Base-by-base conservation (phyloP, 768 basidiomycete species). In the Exidia glandulosa region DNA sequence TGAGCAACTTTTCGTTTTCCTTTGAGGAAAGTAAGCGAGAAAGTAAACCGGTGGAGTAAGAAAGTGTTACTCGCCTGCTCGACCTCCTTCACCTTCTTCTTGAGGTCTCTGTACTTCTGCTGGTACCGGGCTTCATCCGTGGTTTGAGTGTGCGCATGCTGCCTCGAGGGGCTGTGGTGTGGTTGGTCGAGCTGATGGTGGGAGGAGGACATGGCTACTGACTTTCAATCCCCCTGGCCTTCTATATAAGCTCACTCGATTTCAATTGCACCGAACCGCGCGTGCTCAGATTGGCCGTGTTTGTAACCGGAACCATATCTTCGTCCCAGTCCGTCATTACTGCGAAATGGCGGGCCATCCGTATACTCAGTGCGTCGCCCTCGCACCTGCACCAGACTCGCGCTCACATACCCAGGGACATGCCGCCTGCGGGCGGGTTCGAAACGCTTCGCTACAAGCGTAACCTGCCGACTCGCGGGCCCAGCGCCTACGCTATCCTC, bases 391-490 rank as follows among this genome's bases (percentile, higher is more conserved):
- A 61, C 50, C 55, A 47, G 61, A 48, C 41, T 33, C 45, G 54
- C 47, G 36, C 41, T 50, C 55, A 47, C 60, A 27, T 48, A 57
- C 32, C 31, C 74, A 96, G 94, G 75, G 95, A 99, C 70, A 88
- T 99, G 85, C 95, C 95, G 66, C 95, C 95, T 45, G 66, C 84
- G 50, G 94, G 93, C 63, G 95, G 95, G 2, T 99, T 95, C 74
- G 93, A 90, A 70, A 75, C 87, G 31, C 75, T 99, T 75, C 87
- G 87, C 73, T 99, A 97, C 82, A 94, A 93, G 74, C 88, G 95
- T 65, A 95, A 94, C 74, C 82, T 98, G 54, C 94, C 95, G 52
- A 77, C 91, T 70, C 83, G 88, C 61, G 91, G 91, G 2, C 92
- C 91, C 58, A 83, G 90, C 33, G 93, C 91, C 27, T 77, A 86